These are phyloP conservation scores for Platismatia glauca DNA, from an alignment of 495 filamentous ascomycete species.

Conservation along the genomic window DNA sequence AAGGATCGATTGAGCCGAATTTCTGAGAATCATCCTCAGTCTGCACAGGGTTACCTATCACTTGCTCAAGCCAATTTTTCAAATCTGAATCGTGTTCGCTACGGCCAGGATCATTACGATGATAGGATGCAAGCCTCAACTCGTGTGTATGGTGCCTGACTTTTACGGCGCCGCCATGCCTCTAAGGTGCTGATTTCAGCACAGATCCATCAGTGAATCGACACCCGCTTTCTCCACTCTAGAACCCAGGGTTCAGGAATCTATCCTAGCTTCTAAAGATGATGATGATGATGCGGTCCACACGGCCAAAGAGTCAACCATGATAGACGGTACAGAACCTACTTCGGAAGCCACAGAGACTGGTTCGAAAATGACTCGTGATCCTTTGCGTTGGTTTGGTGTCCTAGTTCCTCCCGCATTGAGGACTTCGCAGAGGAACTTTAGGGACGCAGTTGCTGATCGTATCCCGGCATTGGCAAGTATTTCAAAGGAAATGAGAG, in stretches of 20 bases:
- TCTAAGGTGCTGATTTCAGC: not conserved
- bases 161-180: not conserved
- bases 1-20: conserved; percentile 10
- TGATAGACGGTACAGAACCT: not conserved
- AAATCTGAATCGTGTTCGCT: conserved; percentile 51
- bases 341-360: not conserved
- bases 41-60: conserved; percentile 39
- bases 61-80: conserved; percentile 67
- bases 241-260: not conserved
- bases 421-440: conserved; percentile 48
- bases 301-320: not conserved
- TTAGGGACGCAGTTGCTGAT: conserved; percentile 33
- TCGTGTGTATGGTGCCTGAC: conserved; percentile 27
- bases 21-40: not conserved
- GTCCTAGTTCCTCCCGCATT: conserved; percentile 53
- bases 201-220: not conserved
- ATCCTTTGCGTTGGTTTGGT: conserved; percentile 65
- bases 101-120: conserved; percentile 62
- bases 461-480: conserved; percentile 34
- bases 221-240: not conserved
- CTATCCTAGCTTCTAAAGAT: not conserved
- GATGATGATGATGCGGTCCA: not conserved
- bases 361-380: conserved; percentile 19
- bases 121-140: conserved; percentile 57
- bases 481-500: conserved; percentile 59